phyloP scores from a whole-genome alignment of 2,329 filamentous ascomycete species.

The Botryotinia convoluta region DNA sequence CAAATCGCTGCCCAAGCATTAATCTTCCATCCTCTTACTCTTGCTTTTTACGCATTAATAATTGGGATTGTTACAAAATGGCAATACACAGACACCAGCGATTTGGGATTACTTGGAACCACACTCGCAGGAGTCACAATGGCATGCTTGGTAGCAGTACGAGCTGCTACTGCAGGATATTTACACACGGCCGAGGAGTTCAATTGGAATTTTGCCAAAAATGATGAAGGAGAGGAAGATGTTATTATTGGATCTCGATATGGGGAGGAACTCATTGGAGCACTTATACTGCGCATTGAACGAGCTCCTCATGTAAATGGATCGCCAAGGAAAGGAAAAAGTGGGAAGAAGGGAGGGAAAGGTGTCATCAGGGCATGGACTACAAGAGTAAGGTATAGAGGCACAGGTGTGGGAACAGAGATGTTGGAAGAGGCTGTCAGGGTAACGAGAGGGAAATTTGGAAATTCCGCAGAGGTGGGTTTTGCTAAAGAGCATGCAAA shows the following conservation, averaged over 20 bases:
- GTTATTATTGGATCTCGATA: slow-evolving; percentile 64
- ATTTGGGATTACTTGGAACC: slow-evolving; percentile 55
- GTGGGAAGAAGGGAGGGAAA: slow-evolving; percentile 53
- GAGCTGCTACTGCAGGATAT: slow-evolving; percentile 61
- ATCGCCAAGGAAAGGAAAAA: slow-evolving; percentile 30
- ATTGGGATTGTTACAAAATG: slow-evolving; percentile 47
- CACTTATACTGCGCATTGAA: slow-evolving; percentile 66
- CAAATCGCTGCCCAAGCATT: slow-evolving; percentile 45
- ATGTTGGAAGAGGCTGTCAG: slow-evolving; percentile 73
- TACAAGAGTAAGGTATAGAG: slow-evolving; percentile 65
- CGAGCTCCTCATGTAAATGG: slow-evolving; percentile 34
- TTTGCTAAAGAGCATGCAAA: slow-evolving; percentile 80
- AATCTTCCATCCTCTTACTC: slow-evolving; percentile 51
- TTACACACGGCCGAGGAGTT: slow-evolving; percentile 33
- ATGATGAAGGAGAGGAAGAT: slow-evolving; percentile 46
- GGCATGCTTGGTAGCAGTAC: slow-evolving; percentile 59
- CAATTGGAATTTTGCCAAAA: slow-evolving; percentile 32
- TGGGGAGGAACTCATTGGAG: slow-evolving; percentile 67
- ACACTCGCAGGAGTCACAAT: slow-evolving; percentile 61
- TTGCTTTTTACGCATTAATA: slow-evolving; percentile 47
- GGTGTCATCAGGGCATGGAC: slow-evolving; percentile 83
- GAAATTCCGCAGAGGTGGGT: slow-evolving; percentile 63
- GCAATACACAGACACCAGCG: slow-evolving; percentile 42
- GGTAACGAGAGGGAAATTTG: slow-evolving; percentile 65
- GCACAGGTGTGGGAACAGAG: slow-evolving; percentile 68